phyloP scores from a whole-genome alignment of 345 rosid species.

The Euphorbia lathyris region DNA sequence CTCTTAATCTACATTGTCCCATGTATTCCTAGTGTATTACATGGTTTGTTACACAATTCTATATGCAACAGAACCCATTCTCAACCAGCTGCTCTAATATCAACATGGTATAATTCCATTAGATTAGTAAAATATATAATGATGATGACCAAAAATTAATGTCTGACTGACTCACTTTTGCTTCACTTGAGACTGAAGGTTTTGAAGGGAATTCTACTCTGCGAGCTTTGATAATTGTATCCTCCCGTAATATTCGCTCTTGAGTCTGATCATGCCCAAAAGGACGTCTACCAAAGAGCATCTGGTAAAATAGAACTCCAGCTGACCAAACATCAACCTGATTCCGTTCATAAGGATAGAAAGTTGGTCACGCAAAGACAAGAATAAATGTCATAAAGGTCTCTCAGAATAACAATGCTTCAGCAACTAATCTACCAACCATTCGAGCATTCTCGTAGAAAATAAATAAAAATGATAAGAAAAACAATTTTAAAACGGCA shows the following conservation, averaged over 20 bases:
- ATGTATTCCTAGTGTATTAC: too few species aligned
- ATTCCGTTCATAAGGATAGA: slow-evolving; percentile 10
- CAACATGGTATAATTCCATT: background rate
- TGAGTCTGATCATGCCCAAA: slow-evolving; percentile 98
- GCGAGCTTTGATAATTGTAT: slow-evolving; percentile 93
- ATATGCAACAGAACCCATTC: background rate
- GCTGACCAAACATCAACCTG: slow-evolving; percentile 99
- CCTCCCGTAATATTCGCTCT: slow-evolving; percentile 91
- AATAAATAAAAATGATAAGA: background rate
- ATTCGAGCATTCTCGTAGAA: background rate
- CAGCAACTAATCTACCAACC: background rate
- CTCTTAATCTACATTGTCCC: too few species aligned
- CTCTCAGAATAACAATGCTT: background rate
- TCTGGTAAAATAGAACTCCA: slow-evolving; percentile 90
- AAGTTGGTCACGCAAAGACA: background rate
- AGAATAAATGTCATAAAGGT: background rate
- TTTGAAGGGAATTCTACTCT: slow-evolving; percentile 93
- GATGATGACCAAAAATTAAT: background rate
- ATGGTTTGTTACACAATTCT: too few species aligned
- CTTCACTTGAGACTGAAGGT: slow-evolving; percentile 88
- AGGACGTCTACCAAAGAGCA: slow-evolving; percentile 92
- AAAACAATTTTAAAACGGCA: background rate
- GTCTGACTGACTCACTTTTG: slow-evolving; percentile 56
- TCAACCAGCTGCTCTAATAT: background rate
- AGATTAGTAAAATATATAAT: background rate